These are phyloP conservation scores for Dactylis glomerata DNA, from an alignment of 176 grass and related monocot species.

Conservation along the genomic window DNA sequence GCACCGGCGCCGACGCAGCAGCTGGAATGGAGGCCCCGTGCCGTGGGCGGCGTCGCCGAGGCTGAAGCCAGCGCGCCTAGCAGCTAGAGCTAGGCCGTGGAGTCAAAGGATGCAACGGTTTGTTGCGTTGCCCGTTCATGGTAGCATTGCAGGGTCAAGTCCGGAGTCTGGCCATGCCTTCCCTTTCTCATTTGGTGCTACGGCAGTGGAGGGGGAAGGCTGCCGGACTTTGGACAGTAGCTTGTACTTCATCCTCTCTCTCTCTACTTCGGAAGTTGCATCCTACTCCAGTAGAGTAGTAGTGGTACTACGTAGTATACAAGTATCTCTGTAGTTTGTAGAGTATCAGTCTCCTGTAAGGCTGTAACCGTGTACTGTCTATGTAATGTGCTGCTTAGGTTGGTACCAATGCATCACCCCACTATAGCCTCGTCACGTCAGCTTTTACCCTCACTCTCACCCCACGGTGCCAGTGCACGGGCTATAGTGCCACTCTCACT, in stretches of 20 bases:
- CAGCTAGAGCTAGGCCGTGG: neutral
- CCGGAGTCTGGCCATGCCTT: constrained; percentile 23
- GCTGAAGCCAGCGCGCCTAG: neutral
- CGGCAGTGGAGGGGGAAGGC: neutral
- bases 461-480: no score
- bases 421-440: no score
- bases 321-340: neutral
- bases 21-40: neutral
- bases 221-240: neutral
- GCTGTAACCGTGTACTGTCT: neutral
- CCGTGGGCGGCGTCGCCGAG: neutral
- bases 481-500: no score
- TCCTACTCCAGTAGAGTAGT: neutral
- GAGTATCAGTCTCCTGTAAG: neutral
- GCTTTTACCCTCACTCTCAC: no score
- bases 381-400: neutral
- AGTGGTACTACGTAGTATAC: no score
- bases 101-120: neutral
- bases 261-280: neutral
- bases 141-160: neutral
- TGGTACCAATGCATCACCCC: no score
- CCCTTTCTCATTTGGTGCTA: constrained; percentile 5
- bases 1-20: neutral
- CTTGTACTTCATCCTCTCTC: no score
- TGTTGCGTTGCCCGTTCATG: neutral